Evolutionary conservation across 164 flowering plant species (phyloP), one percentile per base, ranked within the genome.

Genomic region (Magnolia sinica): DNA sequence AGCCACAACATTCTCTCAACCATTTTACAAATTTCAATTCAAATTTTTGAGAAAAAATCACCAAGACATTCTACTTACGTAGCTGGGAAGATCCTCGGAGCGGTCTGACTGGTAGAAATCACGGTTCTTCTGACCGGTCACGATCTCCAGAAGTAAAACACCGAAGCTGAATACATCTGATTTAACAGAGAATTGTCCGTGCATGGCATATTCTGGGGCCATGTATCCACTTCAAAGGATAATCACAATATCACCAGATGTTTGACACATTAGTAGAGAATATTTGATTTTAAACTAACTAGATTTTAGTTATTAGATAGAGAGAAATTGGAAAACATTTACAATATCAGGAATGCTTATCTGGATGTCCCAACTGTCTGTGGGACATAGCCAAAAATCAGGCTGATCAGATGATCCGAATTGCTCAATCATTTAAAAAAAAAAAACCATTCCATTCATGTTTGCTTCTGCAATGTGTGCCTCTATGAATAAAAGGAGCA

Each of bases 171-270:
- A 81, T 13, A 79, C 74, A 75, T 79, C 76, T 29, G 80, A 74
- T 31, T 84, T 81, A 0, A 81, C 76, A 0, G 81, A 81, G 49
- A 78, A 78, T 3, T 58, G 37, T 7, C 81, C 83, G 29, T 68
- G 78, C 70, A 78, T 27, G 1, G 20, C 71, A 59, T 81, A 81
- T 67, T 81, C 83, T 2, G 81, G 83, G 1, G 83, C 70, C 81
- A 81, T 81, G 73, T 81, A 81, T 50, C 83, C 81, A 11, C 83
- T 81, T 76, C 24, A 61, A 19, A 11, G 13, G 16, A 24, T 66
- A 22, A 22, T 22, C 45, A 66, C 13, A 27, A 22, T 6, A 55
- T 8, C 61, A 55, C 13, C 16, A 8, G 61, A 9, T 55, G 19
- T 37, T 37, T 0, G 45, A 37, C 4, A 37, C 45, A 37, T 37